These are phyloP conservation scores for Ceratobasidium papillatum DNA, from an alignment of 1,284 basidiomycete genomes.

Conservation along the genomic window DNA sequence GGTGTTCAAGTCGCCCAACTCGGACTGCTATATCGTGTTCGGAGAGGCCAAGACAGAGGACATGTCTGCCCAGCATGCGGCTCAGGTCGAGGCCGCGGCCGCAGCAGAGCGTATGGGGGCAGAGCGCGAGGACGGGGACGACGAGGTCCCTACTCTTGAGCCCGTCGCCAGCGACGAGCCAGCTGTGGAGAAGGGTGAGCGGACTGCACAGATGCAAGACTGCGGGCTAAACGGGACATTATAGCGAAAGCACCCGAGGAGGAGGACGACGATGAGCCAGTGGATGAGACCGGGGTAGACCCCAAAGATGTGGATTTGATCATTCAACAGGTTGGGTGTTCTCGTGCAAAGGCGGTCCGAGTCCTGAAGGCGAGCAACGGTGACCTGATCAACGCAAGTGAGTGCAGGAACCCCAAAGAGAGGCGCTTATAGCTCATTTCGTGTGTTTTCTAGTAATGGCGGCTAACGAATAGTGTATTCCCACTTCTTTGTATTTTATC, in stretches of 20 bases:
- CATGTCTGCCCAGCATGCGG: conserved; percentile 88
- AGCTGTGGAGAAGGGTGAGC: conserved; percentile 60
- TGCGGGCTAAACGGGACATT: conserved; percentile 49
- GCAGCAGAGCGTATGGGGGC: conserved; percentile 46
- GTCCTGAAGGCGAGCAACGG: conserved; percentile 89
- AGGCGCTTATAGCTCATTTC: background rate
- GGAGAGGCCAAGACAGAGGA: conserved; percentile 99
- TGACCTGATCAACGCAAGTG: conserved; percentile 94
- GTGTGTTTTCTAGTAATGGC: conserved; percentile 64
- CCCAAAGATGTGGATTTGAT: conserved; percentile 96
- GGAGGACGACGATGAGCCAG: conserved; percentile 75
- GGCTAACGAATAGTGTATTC: conserved; percentile 56
- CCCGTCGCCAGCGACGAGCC: conserved; percentile 83
- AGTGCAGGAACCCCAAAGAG: conserved; percentile 54
- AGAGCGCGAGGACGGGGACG: conserved; percentile 52
- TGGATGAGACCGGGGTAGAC: conserved; percentile 86
- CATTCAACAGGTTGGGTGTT: conserved; percentile 81
- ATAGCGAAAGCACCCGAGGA: conserved; percentile 55
- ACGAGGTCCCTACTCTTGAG: conserved; percentile 57
- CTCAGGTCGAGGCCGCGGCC: conserved; percentile 58
- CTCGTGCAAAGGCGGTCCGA: conserved; percentile 86
- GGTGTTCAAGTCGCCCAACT: conserved; percentile 97
- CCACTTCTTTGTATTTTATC: no score
- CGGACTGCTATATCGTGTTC: conserved; percentile 98
- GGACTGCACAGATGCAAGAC: no score